phyloP scores from a whole-genome alignment of 169 alveolate species.

The Plasmodium vivax region DNA sequence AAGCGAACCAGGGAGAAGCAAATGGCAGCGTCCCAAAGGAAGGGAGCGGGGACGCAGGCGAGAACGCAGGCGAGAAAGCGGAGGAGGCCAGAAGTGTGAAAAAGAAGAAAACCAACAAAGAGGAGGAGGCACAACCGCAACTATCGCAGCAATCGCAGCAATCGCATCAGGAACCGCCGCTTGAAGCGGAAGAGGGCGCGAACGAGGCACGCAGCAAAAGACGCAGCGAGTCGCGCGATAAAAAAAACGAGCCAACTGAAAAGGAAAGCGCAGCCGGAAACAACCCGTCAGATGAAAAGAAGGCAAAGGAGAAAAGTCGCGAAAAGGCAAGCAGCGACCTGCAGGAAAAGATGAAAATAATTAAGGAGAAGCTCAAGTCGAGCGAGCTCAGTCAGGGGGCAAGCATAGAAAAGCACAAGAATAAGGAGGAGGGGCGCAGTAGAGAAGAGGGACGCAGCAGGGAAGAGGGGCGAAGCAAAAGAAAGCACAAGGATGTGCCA shows the following conservation, averaged over 20 bases:
- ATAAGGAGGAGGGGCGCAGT: neutral
- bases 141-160: too few species aligned
- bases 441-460: constrained; percentile 1
- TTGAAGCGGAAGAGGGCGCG: neutral
- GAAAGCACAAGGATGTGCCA: constrained; percentile 13
- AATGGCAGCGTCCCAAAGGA: neutral
- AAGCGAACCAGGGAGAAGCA: neutral
- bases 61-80: neutral
- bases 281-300: constrained; percentile 6
- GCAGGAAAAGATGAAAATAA: constrained; percentile 32
- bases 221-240: neutral
- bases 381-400: neutral
- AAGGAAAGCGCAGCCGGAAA: constrained; percentile 1
- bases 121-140: neutral
- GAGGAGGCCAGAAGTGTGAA: neutral
- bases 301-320: neutral
- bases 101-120: neutral
- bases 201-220: neutral
- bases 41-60: neutral
- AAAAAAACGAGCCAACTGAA: neutral
- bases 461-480: neutral
- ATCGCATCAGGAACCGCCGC: neutral
- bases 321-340: neutral
- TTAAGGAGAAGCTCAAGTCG: constrained; percentile 33
- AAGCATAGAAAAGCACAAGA: neutral